Evolutionary conservation across 1,284 basidiomycete species (phyloP), one percentile per base, ranked within the genome.

Genomic region (Apiotrichum veenhuisii): DNA sequence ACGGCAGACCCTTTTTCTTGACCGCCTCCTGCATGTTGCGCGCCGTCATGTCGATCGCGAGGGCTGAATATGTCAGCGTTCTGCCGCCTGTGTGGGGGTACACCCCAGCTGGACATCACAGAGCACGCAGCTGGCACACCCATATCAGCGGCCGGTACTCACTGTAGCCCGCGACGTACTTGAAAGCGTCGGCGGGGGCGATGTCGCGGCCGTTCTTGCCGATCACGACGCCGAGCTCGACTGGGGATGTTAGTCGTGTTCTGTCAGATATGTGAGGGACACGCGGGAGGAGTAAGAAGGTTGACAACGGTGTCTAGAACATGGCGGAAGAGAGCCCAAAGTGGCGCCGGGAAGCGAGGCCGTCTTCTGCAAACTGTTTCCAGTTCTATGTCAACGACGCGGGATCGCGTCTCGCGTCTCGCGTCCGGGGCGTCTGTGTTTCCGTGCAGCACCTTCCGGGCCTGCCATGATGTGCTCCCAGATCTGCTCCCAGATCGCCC

Each of bases 171-270:
- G 91, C 91, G 53, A 98, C 83, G 71, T 96, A 84, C 1, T 83
- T 79, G 50, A 85, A 81, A 5, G 92, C 92, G 34, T 88, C 80
- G 1, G 81, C 80, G 62, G 84, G 83, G 1, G 85, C 74, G 66
- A 98, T 91, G 72, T 97, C 85, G 7, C 91, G 82, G 25, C 89
- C 92, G 10, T 79, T 77, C 77, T 88, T 88, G 56, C 93, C 92
- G 58, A 98, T 92, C 54, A 98, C 84, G n/a, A 98, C 85, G 23
- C 92, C 95, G 49, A 98, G 88, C 79, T 98, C 95, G 63, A 98
- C 95, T 95, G 65, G 5, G 22, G 14, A n/a, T n/a, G 20, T 55
- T 20, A 57, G 51, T 23, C 2, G 14, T 27, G 25, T 37, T 9
- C 36, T 37, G 4, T 17, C 15, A 37, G 11, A 7, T 18, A n/a